Evolutionary conservation across 495 filamentous ascomycete genomes (phyloP).

Genomic region (Evansstolkia leycettana): DNA sequence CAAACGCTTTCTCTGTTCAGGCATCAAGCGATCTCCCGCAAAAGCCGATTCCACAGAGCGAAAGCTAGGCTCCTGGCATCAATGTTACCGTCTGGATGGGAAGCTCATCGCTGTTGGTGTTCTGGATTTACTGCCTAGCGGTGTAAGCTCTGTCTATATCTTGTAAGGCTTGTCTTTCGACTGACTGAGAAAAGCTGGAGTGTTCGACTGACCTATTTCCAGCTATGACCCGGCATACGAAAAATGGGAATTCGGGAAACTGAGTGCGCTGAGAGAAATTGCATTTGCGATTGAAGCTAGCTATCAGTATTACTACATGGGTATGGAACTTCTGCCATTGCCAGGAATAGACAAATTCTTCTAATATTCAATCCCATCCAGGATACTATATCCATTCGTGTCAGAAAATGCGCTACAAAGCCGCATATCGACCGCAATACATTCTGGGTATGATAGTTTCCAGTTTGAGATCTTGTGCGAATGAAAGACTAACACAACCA

Average conservation of each 20-base stretch:
- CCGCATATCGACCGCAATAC: conserved; percentile 69
- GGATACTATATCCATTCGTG: conserved; percentile 63
- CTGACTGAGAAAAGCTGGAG: too few relatives aligned
- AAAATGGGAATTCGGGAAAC: conserved; percentile 71
- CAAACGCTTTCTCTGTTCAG: conserved; percentile 78
- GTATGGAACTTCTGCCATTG: conserved; percentile 37
- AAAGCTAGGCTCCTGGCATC: conserved; percentile 79
- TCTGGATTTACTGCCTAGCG: conserved; percentile 73
- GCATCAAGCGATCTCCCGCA: conserved; percentile 43
- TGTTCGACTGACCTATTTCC: too few relatives aligned
- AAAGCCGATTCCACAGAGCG: conserved; percentile 37
- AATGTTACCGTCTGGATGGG: conserved; percentile 88
- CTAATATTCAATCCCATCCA: conserved; percentile 11
- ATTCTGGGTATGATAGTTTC: conserved; percentile 42
- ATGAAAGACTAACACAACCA: background rate
- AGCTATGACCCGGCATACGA: conserved; percentile 74
- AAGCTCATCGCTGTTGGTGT: conserved; percentile 80
- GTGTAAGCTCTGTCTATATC: conserved; percentile 90
- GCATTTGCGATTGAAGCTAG: conserved; percentile 60
- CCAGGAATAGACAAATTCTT: conserved; percentile 18
- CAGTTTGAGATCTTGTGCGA: background rate
- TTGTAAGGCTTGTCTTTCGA: conserved; percentile 33
- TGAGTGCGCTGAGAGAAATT: conserved; percentile 78
- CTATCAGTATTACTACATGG: conserved; percentile 70
- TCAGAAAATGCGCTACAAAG: conserved; percentile 84